phyloP scores from a whole-genome alignment of 345 rosid genomes.

The Eucalyptus virginea region DNA sequence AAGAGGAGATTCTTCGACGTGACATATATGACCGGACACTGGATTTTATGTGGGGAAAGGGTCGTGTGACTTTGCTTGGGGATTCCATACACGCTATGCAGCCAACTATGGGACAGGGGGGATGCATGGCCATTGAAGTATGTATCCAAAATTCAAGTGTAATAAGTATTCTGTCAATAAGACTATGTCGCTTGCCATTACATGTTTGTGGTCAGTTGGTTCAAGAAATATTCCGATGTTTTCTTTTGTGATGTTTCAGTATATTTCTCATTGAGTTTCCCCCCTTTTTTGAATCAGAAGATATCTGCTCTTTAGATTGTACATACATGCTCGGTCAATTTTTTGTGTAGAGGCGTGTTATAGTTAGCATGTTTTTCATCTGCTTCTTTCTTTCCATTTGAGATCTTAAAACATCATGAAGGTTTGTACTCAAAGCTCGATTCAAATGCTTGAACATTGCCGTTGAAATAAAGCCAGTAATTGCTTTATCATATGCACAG shows the following conservation, averaged over 20 bases:
- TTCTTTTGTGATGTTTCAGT: background rate
- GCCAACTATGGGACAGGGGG: slow-evolving; percentile 93
- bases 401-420: background rate
- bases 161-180: background rate
- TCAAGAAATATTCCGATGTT: background rate
- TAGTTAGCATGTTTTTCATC: background rate
- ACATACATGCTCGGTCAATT: background rate
- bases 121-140: slow-evolving; percentile 99
- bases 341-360: background rate
- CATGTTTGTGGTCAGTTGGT: background rate
- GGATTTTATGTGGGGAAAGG: slow-evolving; percentile 73
- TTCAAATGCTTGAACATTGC: background rate
- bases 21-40: slow-evolving; percentile 80
- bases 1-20: slow-evolving; percentile 71
- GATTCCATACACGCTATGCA: slow-evolving; percentile 97
- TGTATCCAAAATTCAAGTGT: background rate
- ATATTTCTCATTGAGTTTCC: background rate
- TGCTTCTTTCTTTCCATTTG: background rate
- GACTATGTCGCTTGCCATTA: background rate
- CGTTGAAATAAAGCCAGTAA: background rate
- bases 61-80: slow-evolving; percentile 87
- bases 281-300: background rate
- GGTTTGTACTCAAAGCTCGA: background rate
- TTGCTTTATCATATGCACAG: slow-evolving; percentile 19
- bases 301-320: background rate